Evolutionary conservation across 1,139 yeast species (phyloP).

Genomic region (Kluyveromyces sp.): DNA sequence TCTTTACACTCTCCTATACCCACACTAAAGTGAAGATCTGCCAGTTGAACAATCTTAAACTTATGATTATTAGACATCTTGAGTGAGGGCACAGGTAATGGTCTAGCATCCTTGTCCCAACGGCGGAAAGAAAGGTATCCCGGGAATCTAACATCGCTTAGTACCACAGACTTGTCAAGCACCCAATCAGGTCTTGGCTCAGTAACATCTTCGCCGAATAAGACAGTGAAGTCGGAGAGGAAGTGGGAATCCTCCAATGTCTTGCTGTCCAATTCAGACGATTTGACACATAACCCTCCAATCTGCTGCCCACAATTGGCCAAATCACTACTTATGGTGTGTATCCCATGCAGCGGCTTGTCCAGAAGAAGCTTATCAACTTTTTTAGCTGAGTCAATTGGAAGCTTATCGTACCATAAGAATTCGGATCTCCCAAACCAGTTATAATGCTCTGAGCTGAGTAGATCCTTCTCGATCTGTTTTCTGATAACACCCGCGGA

Average conservation of each 20-base stretch:
- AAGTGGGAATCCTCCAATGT: constrained; percentile 9
- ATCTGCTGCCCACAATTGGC: constrained; percentile 2
- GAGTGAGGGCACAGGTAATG: constrained; percentile 19
- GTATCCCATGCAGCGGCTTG: neutral
- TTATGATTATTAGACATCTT: constrained; percentile 37
- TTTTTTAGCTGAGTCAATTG: constrained; percentile 6
- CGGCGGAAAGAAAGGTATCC: constrained; percentile 16
- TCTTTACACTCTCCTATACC: constrained; percentile 72
- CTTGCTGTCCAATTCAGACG: constrained; percentile 3
- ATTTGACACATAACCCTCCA: constrained; percentile 7
- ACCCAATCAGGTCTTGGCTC: constrained; percentile 78
- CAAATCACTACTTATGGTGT: constrained; percentile 1
- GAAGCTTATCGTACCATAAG: constrained; percentile 17
- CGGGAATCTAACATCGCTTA: constrained; percentile 14
- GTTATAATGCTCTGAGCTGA: constrained; percentile 15
- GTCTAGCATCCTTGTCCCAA: constrained; percentile 22
- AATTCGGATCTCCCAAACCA: constrained; percentile 23
- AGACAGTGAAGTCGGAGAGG: constrained; percentile 44
- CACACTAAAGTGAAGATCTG: constrained; percentile 79
- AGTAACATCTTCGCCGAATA: constrained; percentile 65
- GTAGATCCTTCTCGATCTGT: constrained; percentile 19
- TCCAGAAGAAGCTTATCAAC: neutral
- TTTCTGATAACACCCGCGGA: constrained; percentile 1
- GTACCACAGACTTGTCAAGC: constrained; percentile 29
- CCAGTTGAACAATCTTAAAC: constrained; percentile 75